These are phyloP conservation scores for Tetradesmus obliquus DNA, from an alignment of 139 green algal species.

Conservation along the genomic window DNA sequence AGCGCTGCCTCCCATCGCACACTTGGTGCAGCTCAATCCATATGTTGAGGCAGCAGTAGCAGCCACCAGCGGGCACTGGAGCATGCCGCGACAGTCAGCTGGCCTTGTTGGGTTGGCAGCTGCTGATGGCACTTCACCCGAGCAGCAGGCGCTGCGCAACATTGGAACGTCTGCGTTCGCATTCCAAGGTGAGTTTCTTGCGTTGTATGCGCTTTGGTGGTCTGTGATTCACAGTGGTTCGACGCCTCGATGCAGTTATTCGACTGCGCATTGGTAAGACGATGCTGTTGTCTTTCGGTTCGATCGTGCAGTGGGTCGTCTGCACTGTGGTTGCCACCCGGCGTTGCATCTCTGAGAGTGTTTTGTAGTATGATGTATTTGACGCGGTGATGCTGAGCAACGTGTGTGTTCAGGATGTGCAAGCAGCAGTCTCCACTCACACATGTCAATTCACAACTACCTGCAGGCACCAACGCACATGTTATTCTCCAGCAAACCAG, in stretches of 20 bases:
- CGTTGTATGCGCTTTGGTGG: no score
- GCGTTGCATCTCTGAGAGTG: no score
- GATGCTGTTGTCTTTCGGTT: not conserved
- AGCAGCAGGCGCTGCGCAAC: not conserved
- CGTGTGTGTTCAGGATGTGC: no score
- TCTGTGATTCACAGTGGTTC: no score
- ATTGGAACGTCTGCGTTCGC: constrained; percentile 78
- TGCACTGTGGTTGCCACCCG: no score
- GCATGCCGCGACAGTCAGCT: constrained; percentile 1
- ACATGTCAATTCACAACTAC: no score
- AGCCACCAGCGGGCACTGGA: not conserved
- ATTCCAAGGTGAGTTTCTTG: constrained; percentile 44
- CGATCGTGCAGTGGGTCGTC: no score
- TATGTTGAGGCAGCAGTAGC: constrained; percentile 12
- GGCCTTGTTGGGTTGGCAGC: not conserved
- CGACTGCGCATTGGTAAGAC: no score
- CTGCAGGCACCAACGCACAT: constrained; percentile 83
- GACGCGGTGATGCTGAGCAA: no score
- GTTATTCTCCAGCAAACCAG: constrained; percentile 47
- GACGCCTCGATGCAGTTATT: no score
- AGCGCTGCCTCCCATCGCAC: constrained; percentile 59
- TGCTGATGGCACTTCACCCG: not conserved
- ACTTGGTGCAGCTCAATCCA: constrained; percentile 77
- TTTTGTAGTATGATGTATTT: no score
- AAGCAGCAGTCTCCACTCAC: no score